Evolutionary conservation across 345 rosid genomes (phyloP).

Genomic region (Salix suchowensis): DNA sequence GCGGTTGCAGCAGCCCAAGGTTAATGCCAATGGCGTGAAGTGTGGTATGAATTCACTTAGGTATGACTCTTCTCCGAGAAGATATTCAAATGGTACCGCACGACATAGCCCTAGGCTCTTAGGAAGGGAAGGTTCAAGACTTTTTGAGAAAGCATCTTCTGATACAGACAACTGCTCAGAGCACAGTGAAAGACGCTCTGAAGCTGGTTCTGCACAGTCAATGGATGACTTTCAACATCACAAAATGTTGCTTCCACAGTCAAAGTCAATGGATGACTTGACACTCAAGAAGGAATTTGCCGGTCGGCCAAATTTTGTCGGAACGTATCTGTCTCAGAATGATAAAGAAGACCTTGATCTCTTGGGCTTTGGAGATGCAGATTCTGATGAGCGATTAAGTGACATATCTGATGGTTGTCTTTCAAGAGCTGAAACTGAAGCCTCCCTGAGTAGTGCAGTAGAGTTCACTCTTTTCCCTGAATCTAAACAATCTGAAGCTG

Average conservation of each 20-base stretch:
- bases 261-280: slow-evolving; percentile 25
- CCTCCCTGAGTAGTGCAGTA: slow-evolving; percentile 58
- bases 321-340: slow-evolving; percentile 27
- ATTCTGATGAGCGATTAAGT: slow-evolving; percentile 81
- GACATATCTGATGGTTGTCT: slow-evolving; percentile 89
- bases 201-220: slow-evolving; percentile 59
- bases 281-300: background rate
- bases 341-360: slow-evolving; percentile 62
- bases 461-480: slow-evolving; percentile 81
- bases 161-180: slow-evolving; percentile 63
- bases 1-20: slow-evolving; percentile 47
- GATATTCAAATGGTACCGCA: slow-evolving; percentile 51
- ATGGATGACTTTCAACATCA: slow-evolving; percentile 39
- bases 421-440: slow-evolving; percentile 94
- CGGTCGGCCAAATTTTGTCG: slow-evolving; percentile 23
- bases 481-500: slow-evolving; percentile 35
- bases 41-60: slow-evolving; percentile 41
- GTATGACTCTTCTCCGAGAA: slow-evolving; percentile 63
- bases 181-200: slow-evolving; percentile 64
- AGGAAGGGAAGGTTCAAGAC: slow-evolving; percentile 36
- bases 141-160: slow-evolving; percentile 43
- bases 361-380: slow-evolving; percentile 65
- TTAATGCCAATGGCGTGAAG: slow-evolving; percentile 40
- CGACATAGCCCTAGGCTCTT: slow-evolving; percentile 28
- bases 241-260: slow-evolving; percentile 30